A percentile compares a stretch with the other conserved stretches of the same genome.
Conservation (phyloP, 2,329 filamentous ascomycete genomes). For the Zymoseptoria brevis region DNA sequence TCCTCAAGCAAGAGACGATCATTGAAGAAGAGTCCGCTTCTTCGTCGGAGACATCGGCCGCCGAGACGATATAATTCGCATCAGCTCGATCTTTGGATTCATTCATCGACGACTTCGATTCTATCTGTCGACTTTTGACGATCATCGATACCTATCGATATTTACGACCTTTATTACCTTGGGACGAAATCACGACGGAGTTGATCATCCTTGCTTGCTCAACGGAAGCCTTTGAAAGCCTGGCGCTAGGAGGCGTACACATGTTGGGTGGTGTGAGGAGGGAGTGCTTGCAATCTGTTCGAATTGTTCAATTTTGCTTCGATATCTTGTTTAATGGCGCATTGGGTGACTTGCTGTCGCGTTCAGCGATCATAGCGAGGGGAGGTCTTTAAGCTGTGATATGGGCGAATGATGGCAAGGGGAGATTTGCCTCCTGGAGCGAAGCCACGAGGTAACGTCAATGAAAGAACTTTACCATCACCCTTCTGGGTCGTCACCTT, state of each 20-base stretch:
- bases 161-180: not conserved
- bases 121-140: not conserved
- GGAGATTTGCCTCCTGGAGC: not conserved
- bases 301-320: not conserved
- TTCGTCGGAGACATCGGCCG: not conserved
- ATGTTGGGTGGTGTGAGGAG: not conserved
- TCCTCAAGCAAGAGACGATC: slow-evolving; percentile 20
- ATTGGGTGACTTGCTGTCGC: not conserved
- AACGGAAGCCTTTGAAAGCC: slow-evolving; percentile 11
- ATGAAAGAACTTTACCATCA: not conserved
- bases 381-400: not conserved
- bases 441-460: not conserved
- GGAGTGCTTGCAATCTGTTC: not conserved
- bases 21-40: slow-evolving; percentile 8
- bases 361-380: not conserved
- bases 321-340: not conserved
- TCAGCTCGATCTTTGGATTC: not conserved
- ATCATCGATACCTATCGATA: not conserved
- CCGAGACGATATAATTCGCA: not conserved
- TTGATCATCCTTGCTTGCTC: not conserved
- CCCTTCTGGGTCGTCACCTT: too few relatives aligned
- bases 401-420: not conserved
- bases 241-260: slow-evolving; percentile 16
- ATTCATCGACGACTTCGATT: not conserved
- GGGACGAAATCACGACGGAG: not conserved